Base-by-base conservation (phyloP, 75 land plant species). In the Isoetes taiwanensis region DNA sequence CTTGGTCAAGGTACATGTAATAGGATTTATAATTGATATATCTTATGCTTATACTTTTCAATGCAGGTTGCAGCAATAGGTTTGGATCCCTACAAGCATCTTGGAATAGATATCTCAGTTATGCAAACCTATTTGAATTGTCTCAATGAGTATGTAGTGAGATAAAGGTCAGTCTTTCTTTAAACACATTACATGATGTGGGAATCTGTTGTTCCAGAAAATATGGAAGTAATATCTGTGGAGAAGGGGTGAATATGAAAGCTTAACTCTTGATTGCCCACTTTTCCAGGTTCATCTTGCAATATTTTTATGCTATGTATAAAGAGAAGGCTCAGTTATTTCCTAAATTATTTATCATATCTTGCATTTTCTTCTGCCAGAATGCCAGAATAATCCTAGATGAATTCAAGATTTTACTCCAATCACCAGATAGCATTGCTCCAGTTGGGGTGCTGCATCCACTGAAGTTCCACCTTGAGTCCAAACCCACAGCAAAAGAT, bases 191-290 rank as follows among this genome's bases (percentile, higher is more conserved):
- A n/a, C n/a, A 3, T 43, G 23, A 3, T 43, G 17, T 6, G 5
- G 5, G 5, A 5, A 5, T 43, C 5, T 43, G 21, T 9, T 8
- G 11, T 48, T 48, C 52, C 74, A 90, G 96, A 32, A 27, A 76
- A 55, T 90, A 80, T 68, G 89, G 98, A 19, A 72, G 77, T 37
- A 93, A 93, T 66, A 77, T 87, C 21, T 93, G 98, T 73, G 98
- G 98, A 40, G 98, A 93, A 71, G 98, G 98, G 98, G 98, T 42
- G 98, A 93, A 52, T 93, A 87, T 63, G 98, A 93, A 73, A 80
- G 88, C 24, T 56, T 93, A 39, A 93, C 98, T 19, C 81, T 93
- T 41, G 98, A 93, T 54, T 93, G 89, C 28, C 89, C 90, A 8
- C 80, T 90, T 16, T 90, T 83, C 63, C 55, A 54, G 48, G 97